Evolutionary conservation across 257 asterid species (phyloP), one percentile per base, ranked within the genome.

Genomic region (Salvia splendens): DNA sequence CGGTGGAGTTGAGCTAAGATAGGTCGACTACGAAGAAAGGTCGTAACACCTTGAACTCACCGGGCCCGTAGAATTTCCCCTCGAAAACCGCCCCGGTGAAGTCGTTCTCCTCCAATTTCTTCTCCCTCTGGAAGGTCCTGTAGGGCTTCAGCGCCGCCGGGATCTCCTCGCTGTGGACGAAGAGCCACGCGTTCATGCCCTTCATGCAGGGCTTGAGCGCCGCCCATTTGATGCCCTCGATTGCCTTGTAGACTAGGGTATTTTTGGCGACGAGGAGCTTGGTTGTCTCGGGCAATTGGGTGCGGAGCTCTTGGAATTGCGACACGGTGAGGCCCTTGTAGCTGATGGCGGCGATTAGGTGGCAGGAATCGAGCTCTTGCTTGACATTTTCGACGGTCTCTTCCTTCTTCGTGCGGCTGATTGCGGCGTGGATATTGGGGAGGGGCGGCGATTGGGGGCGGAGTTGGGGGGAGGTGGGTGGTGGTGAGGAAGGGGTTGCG

Each of bases 111-210:
- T 92, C 99, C 79, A 91, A 57, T 69, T 94, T 91, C 75, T 77
- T 83, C 83, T 91, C 97, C 91, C 80, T 88, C 80, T 88, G 97
- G 43, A 88, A 94, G 35, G 78, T 68, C 58, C 96, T 72, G 67
- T 87, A 94, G 6, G 97, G 99, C 72, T 91, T 94, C 61, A 94
- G 51, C 2, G 96, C 97, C 14, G 95, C 92, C 2, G 97, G 97
- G 16, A 91, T 88, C 66, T 94, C 99, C 75, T 94, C 99, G 70
- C 75, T 81, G 63, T 82, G 97, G 20, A 94, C 95, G 48, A 94
- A 94, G 0, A 94, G 78, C 96, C 97, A 94, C 5, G 95, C 99
- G 45, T 94, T 94, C 96, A 94, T 94, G 11, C 97, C 96, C 64
- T 78, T 87, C 96, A 91, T 91, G 63, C 96, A 91, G 0, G 99